Percentiles rank a stretch among this genome's conserved stretches.
Evolutionary conservation across 2,329 filamentous ascomycete species (phyloP).

Genomic region (Mycosphaerella arachidis): DNA sequence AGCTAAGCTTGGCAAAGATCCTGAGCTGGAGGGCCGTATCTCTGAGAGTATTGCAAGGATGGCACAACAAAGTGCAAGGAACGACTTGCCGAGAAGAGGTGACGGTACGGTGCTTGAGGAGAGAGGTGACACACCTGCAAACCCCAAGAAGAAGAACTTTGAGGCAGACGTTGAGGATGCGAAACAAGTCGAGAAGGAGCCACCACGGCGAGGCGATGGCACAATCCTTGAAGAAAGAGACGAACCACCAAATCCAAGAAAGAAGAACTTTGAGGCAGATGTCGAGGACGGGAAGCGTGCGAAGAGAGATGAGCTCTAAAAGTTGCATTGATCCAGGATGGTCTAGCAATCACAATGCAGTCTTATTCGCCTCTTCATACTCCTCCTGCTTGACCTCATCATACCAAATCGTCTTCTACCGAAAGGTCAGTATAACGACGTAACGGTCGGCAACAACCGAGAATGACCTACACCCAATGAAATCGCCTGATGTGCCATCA

Average conservation of each 20-base stretch:
- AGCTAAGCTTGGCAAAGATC: conserved; percentile 34
- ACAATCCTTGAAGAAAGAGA: conserved; percentile 37
- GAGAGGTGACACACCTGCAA: conserved; percentile 37
- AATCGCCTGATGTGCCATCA: conserved; percentile 41
- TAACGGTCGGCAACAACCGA: not conserved
- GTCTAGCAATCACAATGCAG: not conserved
- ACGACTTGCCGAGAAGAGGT: conserved; percentile 33
- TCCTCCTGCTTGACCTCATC: conserved; percentile 37
- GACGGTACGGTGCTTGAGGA: conserved; percentile 45
- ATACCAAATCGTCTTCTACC: conserved; percentile 34
- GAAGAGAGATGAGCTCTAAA: not conserved
- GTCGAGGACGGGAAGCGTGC: not conserved
- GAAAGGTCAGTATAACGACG: not conserved
- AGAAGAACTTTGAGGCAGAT: conserved; percentile 52
- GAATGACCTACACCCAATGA: conserved; percentile 31
- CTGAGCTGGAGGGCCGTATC: conserved; percentile 26
- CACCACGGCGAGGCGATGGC: conserved; percentile 39
- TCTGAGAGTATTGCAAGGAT: conserved; percentile 43
- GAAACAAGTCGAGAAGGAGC: conserved; percentile 23
- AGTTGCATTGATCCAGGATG: too few relatives aligned
- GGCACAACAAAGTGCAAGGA: conserved; percentile 36
- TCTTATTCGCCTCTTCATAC: conserved; percentile 31
- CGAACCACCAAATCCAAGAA: conserved; percentile 51
- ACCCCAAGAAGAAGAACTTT: conserved; percentile 61
- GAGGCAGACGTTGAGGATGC: conserved; percentile 46